Base-by-base conservation (phyloP, 2,329 filamentous ascomycete genomes). In the Fusarium odoratissimum region DNA sequence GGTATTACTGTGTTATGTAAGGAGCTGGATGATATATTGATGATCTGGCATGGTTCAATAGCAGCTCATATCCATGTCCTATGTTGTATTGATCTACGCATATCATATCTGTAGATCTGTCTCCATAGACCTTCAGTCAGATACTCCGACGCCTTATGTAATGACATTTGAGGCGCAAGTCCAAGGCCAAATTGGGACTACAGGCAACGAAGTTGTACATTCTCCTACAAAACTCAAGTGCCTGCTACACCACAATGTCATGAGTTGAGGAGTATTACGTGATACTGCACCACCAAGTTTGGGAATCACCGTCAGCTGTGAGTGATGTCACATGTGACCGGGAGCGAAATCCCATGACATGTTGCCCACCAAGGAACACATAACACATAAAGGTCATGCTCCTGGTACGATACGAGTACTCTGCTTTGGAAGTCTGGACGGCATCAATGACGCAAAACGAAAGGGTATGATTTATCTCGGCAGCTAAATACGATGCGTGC, bases 401-500 rank as follows among this genome's bases (percentile, higher is more conserved):
- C 31, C 42, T 49, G n/a, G 44, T 30, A 49, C 28, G 35, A 33
- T 37, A 30, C 8, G 28, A 46, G 41, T 23, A 51, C 38, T 30
- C 35, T 37, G 28, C 23, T n/a, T 13, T 14, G 16, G 48, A 23
- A 56, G n/a, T 21, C 54, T 38, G 16, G 28, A 33, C 12, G 46
- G 14, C 33, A 51, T 30, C 21, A 31, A 54, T 54, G 42, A 44
- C 45, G 55, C 46, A 72, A 69, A 74, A 62, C 60, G 64, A 66
- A 55, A 52, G 68, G 72, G 72, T 74, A 74, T 74, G 69, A 66
- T 69, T 72, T 67, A 65, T 74, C 54, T 64, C 54, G 37, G 37
- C 48, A 64, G 48, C 64, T 69, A 69, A 59, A 71, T 61, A 52
- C 49, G 60, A 60, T 56, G 56, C 56, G 42, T 51, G 70, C 51